phyloP scores from a whole-genome alignment of 176 grass and related monocot genomes.

The Juncus inflexus region DNA sequence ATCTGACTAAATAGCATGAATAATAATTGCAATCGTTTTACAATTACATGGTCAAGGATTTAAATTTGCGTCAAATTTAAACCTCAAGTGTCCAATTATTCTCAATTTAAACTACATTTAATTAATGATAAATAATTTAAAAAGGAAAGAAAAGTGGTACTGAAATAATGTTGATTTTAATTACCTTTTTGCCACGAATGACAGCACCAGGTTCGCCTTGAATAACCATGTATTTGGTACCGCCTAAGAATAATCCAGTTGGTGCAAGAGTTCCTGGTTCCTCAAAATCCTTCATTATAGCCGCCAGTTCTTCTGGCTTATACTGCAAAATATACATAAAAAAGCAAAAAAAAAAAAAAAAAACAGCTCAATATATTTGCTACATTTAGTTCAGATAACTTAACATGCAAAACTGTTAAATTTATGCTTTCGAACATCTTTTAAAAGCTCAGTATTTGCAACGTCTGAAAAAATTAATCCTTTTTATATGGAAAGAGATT shows the following conservation, averaged over 20 bases:
- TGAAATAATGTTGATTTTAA: neutral
- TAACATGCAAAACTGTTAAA: too few relatives aligned
- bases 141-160: too few relatives aligned
- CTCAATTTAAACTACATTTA: neutral
- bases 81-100: neutral
- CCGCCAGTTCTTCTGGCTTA: slow-evolving; percentile 51
- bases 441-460: too few relatives aligned
- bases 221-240: slow-evolving; percentile 90
- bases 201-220: slow-evolving; percentile 68
- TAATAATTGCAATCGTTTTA: neutral
- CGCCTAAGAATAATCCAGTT: slow-evolving; percentile 63
- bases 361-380: neutral
- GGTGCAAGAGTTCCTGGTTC: slow-evolving; percentile 70
- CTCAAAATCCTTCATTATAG: slow-evolving; percentile 52
- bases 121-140: too few relatives aligned
- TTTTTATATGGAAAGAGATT: too few relatives aligned
- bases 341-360: neutral
- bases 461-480: too few relatives aligned
- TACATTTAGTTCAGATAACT: too few relatives aligned
- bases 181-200: slow-evolving; percentile 89
- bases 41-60: neutral
- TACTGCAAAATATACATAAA: slow-evolving; percentile 25
- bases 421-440: too few relatives aligned
- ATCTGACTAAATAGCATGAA: neutral
- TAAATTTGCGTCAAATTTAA: neutral